These are phyloP conservation scores for Wakefieldia striispora DNA, from an alignment of 768 basidiomycete genomes.

Conservation along the genomic window DNA sequence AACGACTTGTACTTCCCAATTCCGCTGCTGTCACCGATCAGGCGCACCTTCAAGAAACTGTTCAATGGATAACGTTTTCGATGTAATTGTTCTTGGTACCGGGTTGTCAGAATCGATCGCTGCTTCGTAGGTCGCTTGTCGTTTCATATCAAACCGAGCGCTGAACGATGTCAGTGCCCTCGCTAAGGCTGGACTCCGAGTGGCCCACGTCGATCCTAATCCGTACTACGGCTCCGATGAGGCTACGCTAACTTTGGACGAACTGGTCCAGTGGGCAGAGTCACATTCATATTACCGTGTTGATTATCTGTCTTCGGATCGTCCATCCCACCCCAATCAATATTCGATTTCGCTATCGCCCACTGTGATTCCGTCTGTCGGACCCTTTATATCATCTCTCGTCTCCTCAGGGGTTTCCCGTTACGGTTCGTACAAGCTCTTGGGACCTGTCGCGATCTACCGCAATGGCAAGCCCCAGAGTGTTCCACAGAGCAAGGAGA, in stretches of 20 bases:
- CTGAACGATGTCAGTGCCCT: conserved; percentile 58
- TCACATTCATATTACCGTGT: conserved; percentile 25
- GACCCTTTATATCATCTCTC: conserved; percentile 75
- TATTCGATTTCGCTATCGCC: conserved; percentile 89
- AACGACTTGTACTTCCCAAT: no score
- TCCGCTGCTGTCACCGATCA: no score
- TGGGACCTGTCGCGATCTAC: conserved; percentile 69
- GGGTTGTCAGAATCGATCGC: conserved; percentile 81
- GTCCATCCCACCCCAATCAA: conserved; percentile 60
- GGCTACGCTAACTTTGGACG: conserved; percentile 79
- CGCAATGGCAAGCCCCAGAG: conserved; percentile 46
- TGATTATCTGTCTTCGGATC: conserved; percentile 41
- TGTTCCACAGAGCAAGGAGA: conserved; percentile 91
- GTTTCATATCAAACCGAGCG: conserved; percentile 1
- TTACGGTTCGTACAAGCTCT: conserved; percentile 87
- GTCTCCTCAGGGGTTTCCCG: conserved; percentile 81
- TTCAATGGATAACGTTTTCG: conserved; percentile 47
- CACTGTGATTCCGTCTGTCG: conserved; percentile 73
- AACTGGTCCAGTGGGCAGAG: conserved; percentile 71
- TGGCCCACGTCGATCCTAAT: conserved; percentile 86
- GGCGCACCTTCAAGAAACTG: no score
- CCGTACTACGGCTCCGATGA: conserved; percentile 82
- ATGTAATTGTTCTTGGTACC: conserved; percentile 72
- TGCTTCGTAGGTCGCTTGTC: conserved; percentile 68
- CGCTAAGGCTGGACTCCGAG: conserved; percentile 82